These are phyloP conservation scores for Metarhizium robertsii DNA, from an alignment of 2,329 filamentous ascomycete species.

Conservation along the genomic window DNA sequence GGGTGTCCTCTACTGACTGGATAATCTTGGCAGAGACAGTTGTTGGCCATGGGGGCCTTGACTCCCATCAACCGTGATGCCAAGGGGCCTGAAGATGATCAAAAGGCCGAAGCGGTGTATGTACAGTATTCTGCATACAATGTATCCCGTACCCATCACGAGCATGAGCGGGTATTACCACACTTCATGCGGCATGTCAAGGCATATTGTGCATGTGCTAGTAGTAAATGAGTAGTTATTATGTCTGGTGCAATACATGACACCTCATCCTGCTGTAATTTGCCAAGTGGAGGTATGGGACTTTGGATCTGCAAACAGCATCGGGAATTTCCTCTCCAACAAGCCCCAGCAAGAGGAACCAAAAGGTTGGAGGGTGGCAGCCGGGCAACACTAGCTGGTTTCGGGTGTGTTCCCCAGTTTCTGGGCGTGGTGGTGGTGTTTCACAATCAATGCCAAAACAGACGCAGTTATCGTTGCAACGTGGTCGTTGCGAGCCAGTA, in stretches of 20 bases:
- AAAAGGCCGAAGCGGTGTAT: too few species aligned
- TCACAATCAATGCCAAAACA: slow-evolving; percentile 2
- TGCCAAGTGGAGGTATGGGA: neutral
- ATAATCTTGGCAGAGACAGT: too few species aligned
- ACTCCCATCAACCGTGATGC: too few species aligned
- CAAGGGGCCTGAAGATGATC: too few species aligned
- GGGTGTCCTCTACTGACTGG: too few species aligned
- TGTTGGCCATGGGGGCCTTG: too few species aligned
- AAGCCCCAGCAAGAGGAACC: neutral
- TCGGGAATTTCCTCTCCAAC: neutral
- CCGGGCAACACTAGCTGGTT: neutral
- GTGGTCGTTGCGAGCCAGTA: slow-evolving; percentile 1
- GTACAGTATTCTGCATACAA: too few species aligned
- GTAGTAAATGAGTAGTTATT: neutral
- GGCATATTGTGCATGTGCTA: neutral
- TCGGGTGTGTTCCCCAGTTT: neutral
- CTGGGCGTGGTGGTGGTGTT: neutral
- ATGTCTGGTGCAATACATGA: neutral
- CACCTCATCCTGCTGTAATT: neutral
- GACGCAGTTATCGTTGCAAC: neutral
- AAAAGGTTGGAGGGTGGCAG: neutral
- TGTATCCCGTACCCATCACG: too few species aligned
- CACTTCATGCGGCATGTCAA: neutral
- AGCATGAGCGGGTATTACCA: too few species aligned
- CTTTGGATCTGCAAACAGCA: neutral